A percentile compares a stretch with the other conserved stretches of the same genome.
Conservation (phyloP, 2,329 filamentous ascomycete species). For the Nothopassalora personata region DNA sequence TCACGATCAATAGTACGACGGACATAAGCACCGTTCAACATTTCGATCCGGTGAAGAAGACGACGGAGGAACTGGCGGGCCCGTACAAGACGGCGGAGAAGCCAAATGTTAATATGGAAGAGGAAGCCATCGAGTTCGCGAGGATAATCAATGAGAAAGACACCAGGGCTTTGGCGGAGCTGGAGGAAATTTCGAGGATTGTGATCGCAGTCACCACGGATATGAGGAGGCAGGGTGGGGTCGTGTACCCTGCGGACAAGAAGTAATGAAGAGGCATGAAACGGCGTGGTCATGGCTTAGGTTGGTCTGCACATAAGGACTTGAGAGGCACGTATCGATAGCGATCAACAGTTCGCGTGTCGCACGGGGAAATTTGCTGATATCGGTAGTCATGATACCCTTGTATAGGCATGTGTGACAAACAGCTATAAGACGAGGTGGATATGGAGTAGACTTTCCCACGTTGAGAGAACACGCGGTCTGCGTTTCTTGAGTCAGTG, state of each 20-base stretch:
- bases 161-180: constrained; percentile 31
- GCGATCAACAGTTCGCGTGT: not conserved
- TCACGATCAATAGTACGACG: constrained; percentile 41
- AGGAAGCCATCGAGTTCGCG: constrained; percentile 45
- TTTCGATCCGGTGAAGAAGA: constrained; percentile 42
- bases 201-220: constrained; percentile 41
- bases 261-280: not conserved
- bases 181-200: constrained; percentile 39
- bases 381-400: not conserved
- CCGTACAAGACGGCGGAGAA: constrained; percentile 29
- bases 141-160: constrained; percentile 40
- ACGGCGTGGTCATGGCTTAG: no score
- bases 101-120: constrained; percentile 42
- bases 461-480: not conserved
- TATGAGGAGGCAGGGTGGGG: constrained; percentile 41
- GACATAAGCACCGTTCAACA: constrained; percentile 41
- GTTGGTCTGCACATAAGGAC: not conserved
- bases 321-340: not conserved
- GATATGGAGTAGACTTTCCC: not conserved
- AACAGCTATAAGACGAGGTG: no score
- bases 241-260: constrained; percentile 39
- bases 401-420: not conserved
- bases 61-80: constrained; percentile 37
- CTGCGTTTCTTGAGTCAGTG: no score
- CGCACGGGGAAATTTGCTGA: not conserved